phyloP scores from a whole-genome alignment of 345 rosid genomes.

The Acer negundo region DNA sequence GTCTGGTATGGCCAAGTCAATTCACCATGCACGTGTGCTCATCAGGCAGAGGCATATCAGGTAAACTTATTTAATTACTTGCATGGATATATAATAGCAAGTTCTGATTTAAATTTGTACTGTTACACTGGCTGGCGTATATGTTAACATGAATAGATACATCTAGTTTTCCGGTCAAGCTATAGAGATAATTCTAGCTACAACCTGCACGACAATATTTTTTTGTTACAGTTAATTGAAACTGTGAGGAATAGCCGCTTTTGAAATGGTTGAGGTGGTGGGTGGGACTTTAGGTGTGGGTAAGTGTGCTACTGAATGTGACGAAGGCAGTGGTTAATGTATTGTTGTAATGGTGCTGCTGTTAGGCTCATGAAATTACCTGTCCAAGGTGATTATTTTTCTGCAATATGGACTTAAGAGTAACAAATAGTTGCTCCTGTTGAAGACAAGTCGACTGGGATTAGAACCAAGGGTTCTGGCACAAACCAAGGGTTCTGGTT shows the following conservation, averaged over 20 bases:
- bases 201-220: not conserved
- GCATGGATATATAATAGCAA: not conserved
- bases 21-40: constrained; percentile 56
- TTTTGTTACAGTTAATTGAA: not conserved
- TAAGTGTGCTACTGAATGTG: not conserved
- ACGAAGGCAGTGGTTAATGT: not conserved
- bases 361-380: not conserved
- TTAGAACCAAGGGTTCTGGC: not conserved
- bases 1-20: constrained; percentile 61
- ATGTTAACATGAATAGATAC: not conserved
- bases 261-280: not conserved
- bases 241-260: not conserved
- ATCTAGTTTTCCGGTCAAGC: not conserved
- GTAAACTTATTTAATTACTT: constrained; percentile 9
- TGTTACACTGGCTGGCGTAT: not conserved
- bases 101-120: not conserved
- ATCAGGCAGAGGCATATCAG: constrained; percentile 56
- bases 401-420: not conserved
- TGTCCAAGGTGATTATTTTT: not conserved
- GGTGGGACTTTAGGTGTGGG: not conserved
- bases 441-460: not conserved
- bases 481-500: not conserved
- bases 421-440: not conserved
- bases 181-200: not conserved
- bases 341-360: not conserved